Evolutionary conservation across 495 filamentous ascomycete genomes (phyloP).

Genomic region (Pyrenula aspistea): DNA sequence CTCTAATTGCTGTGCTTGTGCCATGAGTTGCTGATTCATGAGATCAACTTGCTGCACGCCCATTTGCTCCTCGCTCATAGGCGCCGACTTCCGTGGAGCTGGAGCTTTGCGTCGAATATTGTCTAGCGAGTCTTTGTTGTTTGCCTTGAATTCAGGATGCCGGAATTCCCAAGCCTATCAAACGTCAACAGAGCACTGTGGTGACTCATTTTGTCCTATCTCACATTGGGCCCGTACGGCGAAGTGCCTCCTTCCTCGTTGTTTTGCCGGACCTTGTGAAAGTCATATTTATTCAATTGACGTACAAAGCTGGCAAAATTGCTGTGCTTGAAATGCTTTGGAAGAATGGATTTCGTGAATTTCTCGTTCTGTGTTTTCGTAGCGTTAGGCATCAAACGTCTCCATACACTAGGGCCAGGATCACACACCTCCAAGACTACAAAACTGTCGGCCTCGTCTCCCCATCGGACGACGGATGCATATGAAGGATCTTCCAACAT

Average conservation of each 20-base stretch:
- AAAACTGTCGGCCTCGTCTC: slow-evolving; percentile 87
- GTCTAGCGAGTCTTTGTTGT: slow-evolving; percentile 92
- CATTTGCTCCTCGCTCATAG: slow-evolving; percentile 55
- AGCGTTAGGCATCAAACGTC: slow-evolving; percentile 1
- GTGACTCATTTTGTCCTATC: slow-evolving; percentile 13
- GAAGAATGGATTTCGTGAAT: slow-evolving; percentile 93
- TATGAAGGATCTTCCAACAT: slow-evolving; percentile 97
- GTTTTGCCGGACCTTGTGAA: slow-evolving; percentile 96
- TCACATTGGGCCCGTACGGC: slow-evolving; percentile 82
- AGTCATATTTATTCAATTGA: slow-evolving; percentile 98
- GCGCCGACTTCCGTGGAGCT: slow-evolving; percentile 67
- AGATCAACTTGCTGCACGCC: slow-evolving; percentile 83
- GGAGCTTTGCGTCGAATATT: slow-evolving; percentile 96
- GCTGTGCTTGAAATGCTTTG: slow-evolving; percentile 98
- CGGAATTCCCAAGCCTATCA: slow-evolving; percentile 91
- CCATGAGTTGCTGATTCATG: slow-evolving; percentile 75
- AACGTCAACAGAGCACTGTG: neutral
- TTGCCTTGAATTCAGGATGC: slow-evolving; percentile 89
- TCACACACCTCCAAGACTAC: slow-evolving; percentile 82
- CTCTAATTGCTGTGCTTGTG: slow-evolving; percentile 86
- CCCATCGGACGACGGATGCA: slow-evolving; percentile 88
- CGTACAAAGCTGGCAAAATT: slow-evolving; percentile 99
- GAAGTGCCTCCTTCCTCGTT: slow-evolving; percentile 87
- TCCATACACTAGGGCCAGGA: neutral
- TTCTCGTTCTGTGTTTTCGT: slow-evolving; percentile 66